A percentile compares a stretch with the other conserved stretches of the same genome.
phyloP scores from a whole-genome alignment of 805 yeast species.

The Nakazawaea siamensis region DNA sequence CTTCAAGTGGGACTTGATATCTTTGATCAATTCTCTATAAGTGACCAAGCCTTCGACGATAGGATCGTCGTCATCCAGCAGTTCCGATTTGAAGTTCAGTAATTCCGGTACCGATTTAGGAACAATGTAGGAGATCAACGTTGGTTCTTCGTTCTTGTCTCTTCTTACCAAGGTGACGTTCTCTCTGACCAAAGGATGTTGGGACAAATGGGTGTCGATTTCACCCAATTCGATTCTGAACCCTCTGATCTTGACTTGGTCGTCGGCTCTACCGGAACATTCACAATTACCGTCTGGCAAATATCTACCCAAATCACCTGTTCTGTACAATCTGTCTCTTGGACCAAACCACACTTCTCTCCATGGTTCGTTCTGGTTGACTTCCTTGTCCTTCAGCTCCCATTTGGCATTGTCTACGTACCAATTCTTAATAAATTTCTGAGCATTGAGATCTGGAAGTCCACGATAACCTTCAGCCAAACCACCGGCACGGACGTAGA shows the following conservation, averaged over 20 bases:
- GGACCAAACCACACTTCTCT: conserved; percentile 85
- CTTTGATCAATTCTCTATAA: conserved; percentile 69
- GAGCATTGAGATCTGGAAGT: conserved; percentile 77
- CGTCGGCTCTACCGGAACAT: conserved; percentile 98
- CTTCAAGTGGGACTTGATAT: conserved; percentile 74
- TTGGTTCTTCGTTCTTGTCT: conserved; percentile 88
- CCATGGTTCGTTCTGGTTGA: conserved; percentile 50
- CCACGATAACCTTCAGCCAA: conserved; percentile 94
- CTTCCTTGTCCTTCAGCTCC: conserved; percentile 43
- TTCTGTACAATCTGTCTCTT: conserved; percentile 90
- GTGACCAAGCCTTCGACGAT: conserved; percentile 73
- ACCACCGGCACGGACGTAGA: conserved; percentile 97
- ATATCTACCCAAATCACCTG: conserved; percentile 96
- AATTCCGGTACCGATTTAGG: conserved; percentile 50
- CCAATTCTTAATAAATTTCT: conserved; percentile 91
- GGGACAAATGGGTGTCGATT: conserved; percentile 94
- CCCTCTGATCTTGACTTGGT: conserved; percentile 96
- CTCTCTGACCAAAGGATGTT: conserved; percentile 87
- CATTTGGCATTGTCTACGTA: conserved; percentile 63
- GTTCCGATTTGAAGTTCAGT: conserved; percentile 39
- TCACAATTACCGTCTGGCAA: conserved; percentile 96
- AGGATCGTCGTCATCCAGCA: conserved; percentile 38
- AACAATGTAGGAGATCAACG: conserved; percentile 84
- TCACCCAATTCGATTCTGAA: conserved; percentile 98
- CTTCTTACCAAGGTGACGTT: conserved; percentile 87